A percentile compares a stretch with the other conserved stretches of the same genome.
These are phyloP conservation scores for Schizonepeta tenuifolia DNA, from an alignment of 257 asterid genomes.

Conservation along the genomic window DNA sequence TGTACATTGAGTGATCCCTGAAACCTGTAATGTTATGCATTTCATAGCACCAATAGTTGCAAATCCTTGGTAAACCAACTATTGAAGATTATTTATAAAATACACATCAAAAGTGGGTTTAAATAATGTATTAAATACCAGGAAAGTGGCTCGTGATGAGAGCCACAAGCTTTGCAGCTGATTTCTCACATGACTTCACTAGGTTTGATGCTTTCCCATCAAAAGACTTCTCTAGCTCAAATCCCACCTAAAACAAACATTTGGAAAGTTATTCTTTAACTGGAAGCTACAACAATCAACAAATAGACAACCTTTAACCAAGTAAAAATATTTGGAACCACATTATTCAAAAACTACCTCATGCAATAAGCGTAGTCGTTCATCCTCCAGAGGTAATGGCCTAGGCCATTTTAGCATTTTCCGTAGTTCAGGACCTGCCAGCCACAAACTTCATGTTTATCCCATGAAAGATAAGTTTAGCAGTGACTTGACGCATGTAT, in stretches of 20 bases:
- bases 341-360: slow-evolving; percentile 57
- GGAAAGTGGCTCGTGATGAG: slow-evolving; percentile 90
- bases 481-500: slow-evolving; percentile 8
- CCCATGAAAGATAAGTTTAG: neutral
- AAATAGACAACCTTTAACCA: neutral
- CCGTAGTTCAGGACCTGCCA: slow-evolving; percentile 84
- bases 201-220: slow-evolving; percentile 93
- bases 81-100: neutral
- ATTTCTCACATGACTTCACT: slow-evolving; percentile 72
- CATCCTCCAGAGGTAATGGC: slow-evolving; percentile 96
- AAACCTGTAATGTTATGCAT: slow-evolving; percentile 59
- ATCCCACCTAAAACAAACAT: slow-evolving; percentile 66
- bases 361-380: slow-evolving; percentile 85
- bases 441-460: slow-evolving; percentile 33
- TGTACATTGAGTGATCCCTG: slow-evolving; percentile 91
- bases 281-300: slow-evolving; percentile 11
- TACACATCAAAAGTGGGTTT: neutral
- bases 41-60: neutral
- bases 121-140: slow-evolving; percentile 45
- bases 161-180: slow-evolving; percentile 83
- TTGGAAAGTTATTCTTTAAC: slow-evolving; percentile 29
- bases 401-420: slow-evolving; percentile 86
- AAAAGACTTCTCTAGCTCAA: slow-evolving; percentile 85
- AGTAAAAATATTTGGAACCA: neutral
- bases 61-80: neutral